Percentiles rank a stretch among this genome's conserved stretches.
Conservation (phyloP, 148 eudicot genomes). For the Fagopyrum esculentum region DNA sequence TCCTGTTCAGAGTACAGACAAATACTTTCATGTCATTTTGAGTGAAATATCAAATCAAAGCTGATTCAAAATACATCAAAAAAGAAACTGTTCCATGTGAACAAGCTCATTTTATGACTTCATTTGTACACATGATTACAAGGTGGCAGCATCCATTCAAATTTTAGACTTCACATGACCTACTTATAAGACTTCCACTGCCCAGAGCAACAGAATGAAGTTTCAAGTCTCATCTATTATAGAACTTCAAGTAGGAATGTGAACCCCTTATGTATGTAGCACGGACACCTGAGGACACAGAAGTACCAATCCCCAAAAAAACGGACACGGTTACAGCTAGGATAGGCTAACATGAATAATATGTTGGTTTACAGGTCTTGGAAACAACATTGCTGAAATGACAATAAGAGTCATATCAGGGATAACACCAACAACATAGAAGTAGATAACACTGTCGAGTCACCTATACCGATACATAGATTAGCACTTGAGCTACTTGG, state of each 20-base stretch:
- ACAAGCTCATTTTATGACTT: background rate
- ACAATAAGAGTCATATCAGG: too few relatives aligned
- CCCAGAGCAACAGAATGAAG: background rate
- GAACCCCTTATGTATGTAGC: too few relatives aligned
- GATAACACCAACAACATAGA: too few relatives aligned
- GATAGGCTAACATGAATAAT: too few relatives aligned
- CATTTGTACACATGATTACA: background rate
- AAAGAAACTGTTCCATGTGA: background rate
- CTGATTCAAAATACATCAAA: background rate
- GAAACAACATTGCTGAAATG: too few relatives aligned
- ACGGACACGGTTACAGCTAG: too few relatives aligned
- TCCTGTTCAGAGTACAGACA: constrained; percentile 41
- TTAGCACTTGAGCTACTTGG: too few relatives aligned
- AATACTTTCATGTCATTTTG: background rate
- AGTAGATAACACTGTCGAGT: too few relatives aligned
- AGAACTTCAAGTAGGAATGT: background rate
- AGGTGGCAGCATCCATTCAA: background rate
- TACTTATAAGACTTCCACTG: background rate
- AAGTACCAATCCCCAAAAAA: too few relatives aligned
- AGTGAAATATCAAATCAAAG: background rate
- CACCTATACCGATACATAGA: too few relatives aligned
- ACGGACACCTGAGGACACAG: too few relatives aligned
- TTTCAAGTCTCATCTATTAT: background rate
- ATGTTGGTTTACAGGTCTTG: too few relatives aligned
- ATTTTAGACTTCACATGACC: background rate